Base-by-base conservation (phyloP, 768 basidiomycete species). In the Russula sp. region DNA sequence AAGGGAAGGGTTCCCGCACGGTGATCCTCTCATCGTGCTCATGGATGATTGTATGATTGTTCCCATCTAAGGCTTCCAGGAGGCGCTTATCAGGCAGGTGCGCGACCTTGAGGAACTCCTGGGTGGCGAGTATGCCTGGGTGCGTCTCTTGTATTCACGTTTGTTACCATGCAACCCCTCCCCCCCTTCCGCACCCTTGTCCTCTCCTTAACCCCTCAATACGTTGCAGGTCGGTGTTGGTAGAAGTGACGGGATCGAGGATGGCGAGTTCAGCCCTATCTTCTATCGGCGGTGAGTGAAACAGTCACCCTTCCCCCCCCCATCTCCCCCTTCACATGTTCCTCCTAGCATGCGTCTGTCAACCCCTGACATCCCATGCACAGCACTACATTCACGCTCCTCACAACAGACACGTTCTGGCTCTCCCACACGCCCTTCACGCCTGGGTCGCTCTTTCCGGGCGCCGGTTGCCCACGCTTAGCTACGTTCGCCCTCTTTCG, bases 231-330 rank as follows among this genome's bases (percentile, higher is more conserved):
- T 85, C 22, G 85, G 84, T 2, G 83, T 85, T 0, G 86, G 85
- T 0, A 75, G 86, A n/a, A 80, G 84, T 58, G 82, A 87, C 67
- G 85, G 85, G 3, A 71, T 71, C 8, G 62, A 73, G 16, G 77
- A 75, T 1, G 85, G 86, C 37, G 86, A 87, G 70, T 86, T 83
- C 70, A 78, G 78, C 66, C 83, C 85, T 0, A 80, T 87, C 62
- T 87, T 85, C 70, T 87, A 77, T 74, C 79, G 82, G 63, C 79
- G 45, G 62, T 63, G 39, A 74, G 78, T 78, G 27, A 16, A 34
- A 32, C 50, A 53, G 31, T 32, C 9, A 27, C 34, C 49, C 53
- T 40, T 27, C 22, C 22, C 44, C 4, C 27, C 60, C 9, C 11
- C 27, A 10, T 3, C 18, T 45, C 32, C 16, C 37, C 49, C 61